Base-by-base conservation (phyloP, 1,139 yeast species). In the Saccharomycopsis crataegensis region DNA sequence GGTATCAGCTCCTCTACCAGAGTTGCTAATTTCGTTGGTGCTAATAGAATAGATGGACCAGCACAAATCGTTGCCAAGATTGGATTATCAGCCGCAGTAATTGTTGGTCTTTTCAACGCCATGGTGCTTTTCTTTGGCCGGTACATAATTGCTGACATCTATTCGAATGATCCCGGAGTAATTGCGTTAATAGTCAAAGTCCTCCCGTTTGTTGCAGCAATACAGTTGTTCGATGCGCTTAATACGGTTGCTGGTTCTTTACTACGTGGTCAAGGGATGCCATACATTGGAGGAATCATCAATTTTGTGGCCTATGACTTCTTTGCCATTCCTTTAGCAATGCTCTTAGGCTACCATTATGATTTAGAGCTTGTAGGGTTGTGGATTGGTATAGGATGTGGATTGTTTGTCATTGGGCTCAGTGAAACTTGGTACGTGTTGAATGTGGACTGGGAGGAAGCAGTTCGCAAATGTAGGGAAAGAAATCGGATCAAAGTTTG, bases 331-430 rank as follows among this genome's bases (percentile, higher is more conserved):
- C 97, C 97, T 0, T 64, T 87, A 33, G 90, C 91, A 0, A 67
- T 86, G 56, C 63, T 76, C 1, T 71, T 89, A 43, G 83, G 90
- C 42, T 83, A 83, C 65, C 65, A 70, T 37, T 68, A 71, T 8
- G 77, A 77, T 48, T 67, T 77, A 67, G 73, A 78, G 54, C 71
- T 90, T 9, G 65, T 70, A 33, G 98, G 98, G 0, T 71, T 93
- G 53, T 93, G 99, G 99, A 62, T 82, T n/a, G 96, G 96, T 7
- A 79, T 89, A 55, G 88, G 93, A 1, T 66, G 79, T 45, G 97
- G 96, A 0, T 77, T 90, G 77, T 65, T 82, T 41, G 61, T 81
- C 38, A 89, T 93, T 58, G 90, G 90, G 1, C 51, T 76, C 0
- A 72, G 78, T 22, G 95, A 91, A 62, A 65, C 76, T 1, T 72